These are phyloP conservation scores for Leptographium procerum DNA, from an alignment of 2,329 filamentous ascomycete genomes.

Conservation along the genomic window DNA sequence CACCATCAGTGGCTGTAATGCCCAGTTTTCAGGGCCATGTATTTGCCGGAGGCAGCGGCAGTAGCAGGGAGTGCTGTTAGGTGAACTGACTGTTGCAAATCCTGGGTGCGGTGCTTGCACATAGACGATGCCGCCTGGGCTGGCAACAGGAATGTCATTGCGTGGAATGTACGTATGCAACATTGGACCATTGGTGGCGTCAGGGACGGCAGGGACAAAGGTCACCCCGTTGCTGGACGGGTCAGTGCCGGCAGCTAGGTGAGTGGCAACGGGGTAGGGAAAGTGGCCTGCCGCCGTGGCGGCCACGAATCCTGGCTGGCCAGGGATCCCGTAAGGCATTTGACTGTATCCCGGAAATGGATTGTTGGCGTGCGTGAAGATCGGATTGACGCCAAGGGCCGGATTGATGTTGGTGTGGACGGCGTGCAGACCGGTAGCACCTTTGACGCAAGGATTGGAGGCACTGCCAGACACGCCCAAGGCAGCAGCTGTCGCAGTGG, in stretches of 20 bases:
- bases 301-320: conserved; percentile 14
- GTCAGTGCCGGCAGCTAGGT: conserved; percentile 5
- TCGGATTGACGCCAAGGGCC: conserved; percentile 10
- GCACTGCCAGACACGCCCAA: neutral
- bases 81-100: conserved; percentile 10
- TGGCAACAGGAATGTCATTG: conserved; percentile 27
- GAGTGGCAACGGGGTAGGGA: neutral
- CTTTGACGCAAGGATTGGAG: neutral
- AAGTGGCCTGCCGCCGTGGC: conserved; percentile 3
- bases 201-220: conserved; percentile 48
- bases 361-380: conserved; percentile 10
- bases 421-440: neutral
- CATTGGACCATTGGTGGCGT: conserved; percentile 44
- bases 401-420: conserved; percentile 8
- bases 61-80: neutral
- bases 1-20: neutral
- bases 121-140: conserved; percentile 11
- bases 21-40: neutral
- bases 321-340: neutral
- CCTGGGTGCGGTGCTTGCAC: conserved; percentile 6
- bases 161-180: conserved; percentile 45
- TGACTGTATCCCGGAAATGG: neutral
- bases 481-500: conserved; percentile 8
- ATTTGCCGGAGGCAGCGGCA: neutral
- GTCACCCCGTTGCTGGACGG: conserved; percentile 27